A percentile compares a stretch with the other conserved stretches of the same genome.
Conservation (phyloP, 805 yeast species). For the Groenewaldozyma tartarivorans region DNA sequence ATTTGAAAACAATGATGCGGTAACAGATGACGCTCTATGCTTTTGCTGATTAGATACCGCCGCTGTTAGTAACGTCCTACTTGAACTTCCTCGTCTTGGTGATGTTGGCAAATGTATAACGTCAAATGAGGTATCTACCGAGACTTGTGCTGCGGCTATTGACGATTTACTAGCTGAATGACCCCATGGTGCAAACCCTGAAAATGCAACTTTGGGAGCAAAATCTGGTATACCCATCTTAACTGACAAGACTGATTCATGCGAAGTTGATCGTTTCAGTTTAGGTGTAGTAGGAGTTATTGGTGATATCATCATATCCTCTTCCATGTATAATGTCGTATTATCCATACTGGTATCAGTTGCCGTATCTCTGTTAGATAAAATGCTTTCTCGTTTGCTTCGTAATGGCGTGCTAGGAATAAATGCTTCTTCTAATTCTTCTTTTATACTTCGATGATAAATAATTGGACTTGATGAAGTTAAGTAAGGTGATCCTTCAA, state of each 20-base stretch:
- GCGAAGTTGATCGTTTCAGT: constrained; percentile 7
- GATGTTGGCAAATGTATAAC: neutral
- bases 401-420: neutral
- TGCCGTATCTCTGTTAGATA: no score
- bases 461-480: no score
- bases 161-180: neutral
- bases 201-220: no score
- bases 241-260: constrained; percentile 6
- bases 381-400: constrained; percentile 4
- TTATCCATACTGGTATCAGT: no score
- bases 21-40: no score
- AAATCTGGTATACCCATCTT: neutral
- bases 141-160: constrained; percentile 1
- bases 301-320: no score
- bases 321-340: no score
- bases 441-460: no score
- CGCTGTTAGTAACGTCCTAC: constrained; percentile 3
- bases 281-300: constrained; percentile 1
- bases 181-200: no score
- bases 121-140: neutral
- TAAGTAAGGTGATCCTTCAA: no score
- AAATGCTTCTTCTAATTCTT: neutral
- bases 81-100: neutral
- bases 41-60: constrained; percentile 5
- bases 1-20: no score